phyloP scores from a whole-genome alignment of 129 eudicot genomes.

The Helianthus annuus region DNA sequence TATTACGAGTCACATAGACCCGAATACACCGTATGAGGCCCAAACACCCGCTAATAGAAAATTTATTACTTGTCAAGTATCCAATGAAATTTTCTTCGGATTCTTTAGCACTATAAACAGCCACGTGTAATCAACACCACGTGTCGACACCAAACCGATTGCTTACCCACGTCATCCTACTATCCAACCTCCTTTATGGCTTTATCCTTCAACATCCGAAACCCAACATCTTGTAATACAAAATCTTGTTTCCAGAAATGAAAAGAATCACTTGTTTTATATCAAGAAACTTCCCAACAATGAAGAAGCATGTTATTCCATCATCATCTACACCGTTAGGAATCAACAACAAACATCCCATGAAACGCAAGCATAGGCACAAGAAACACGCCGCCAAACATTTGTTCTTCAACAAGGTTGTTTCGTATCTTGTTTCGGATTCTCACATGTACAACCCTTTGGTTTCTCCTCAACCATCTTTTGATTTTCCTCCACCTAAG shows the following conservation, averaged over 20 bases:
- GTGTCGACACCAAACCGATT: slow-evolving; percentile 20
- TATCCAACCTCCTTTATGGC: not conserved
- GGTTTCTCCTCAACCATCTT: slow-evolving; percentile 31
- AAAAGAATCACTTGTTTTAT: slow-evolving; percentile 9
- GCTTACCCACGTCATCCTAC: slow-evolving; percentile 24
- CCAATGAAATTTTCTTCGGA: not conserved
- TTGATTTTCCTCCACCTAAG: slow-evolving; percentile 34
- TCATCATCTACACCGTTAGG: slow-evolving; percentile 16
- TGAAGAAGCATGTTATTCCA: slow-evolving; percentile 21
- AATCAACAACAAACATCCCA: slow-evolving; percentile 28
- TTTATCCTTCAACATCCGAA: too few species aligned
- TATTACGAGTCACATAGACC: too few species aligned
- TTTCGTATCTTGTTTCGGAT: slow-evolving; percentile 34
- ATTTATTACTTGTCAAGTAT: too few species aligned
- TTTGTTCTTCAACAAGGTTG: slow-evolving; percentile 19
- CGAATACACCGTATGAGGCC: too few species aligned
- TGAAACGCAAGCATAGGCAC: slow-evolving; percentile 30
- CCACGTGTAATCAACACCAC: slow-evolving; percentile 23
- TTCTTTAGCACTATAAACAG: not conserved
- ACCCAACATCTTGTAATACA: not conserved
- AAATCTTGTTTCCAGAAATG: slow-evolving; percentile 8
- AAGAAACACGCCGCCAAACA: slow-evolving; percentile 15
- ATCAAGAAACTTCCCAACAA: slow-evolving; percentile 11
- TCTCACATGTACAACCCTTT: slow-evolving; percentile 31
- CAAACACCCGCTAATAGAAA: too few species aligned